Conservation (phyloP, 352 stramenopile species). For the Halophytophthora polymorphica region DNA sequence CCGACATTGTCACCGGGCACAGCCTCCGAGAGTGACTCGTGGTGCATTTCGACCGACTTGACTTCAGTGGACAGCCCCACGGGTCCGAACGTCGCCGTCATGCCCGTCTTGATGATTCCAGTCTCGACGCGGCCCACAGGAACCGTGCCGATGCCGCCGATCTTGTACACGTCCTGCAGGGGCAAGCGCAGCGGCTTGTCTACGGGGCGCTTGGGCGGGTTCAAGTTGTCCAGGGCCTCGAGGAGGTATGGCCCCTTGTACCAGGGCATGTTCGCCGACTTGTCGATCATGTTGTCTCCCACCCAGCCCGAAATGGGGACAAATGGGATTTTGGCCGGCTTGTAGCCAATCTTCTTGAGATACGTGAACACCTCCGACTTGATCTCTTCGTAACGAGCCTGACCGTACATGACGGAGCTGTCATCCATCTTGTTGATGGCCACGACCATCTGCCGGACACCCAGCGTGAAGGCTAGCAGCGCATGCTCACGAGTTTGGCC, state of each 20-base stretch:
- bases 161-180: slow-evolving; percentile 98
- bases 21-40: slow-evolving; percentile 91
- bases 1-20: slow-evolving; percentile 94
- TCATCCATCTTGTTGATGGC: slow-evolving; percentile 99
- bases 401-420: slow-evolving; percentile 89
- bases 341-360: slow-evolving; percentile 97
- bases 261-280: slow-evolving; percentile 95
- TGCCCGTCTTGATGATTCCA: slow-evolving; percentile 94
- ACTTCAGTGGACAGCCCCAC: slow-evolving; percentile 90
- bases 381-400: slow-evolving; percentile 94
- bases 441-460: slow-evolving; percentile 98
- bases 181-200: slow-evolving; percentile 97
- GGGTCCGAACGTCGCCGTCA: slow-evolving; percentile 90
- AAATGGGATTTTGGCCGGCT: slow-evolving; percentile 93
- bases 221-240: slow-evolving; percentile 91
- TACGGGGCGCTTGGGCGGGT: slow-evolving; percentile 85
- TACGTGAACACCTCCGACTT: slow-evolving; percentile 90
- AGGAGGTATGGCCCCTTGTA: slow-evolving; percentile 93
- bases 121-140: slow-evolving; percentile 97
- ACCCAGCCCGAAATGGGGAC: slow-evolving; percentile 96
- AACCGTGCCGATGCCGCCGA: slow-evolving; percentile 96
- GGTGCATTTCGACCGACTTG: slow-evolving; percentile 97
- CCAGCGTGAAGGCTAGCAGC: slow-evolving; percentile 95
- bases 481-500: slow-evolving; percentile 96
- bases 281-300: slow-evolving; percentile 97